Evolutionary conservation across 1,139 yeast species (phyloP).

Genomic region (Geotrichum australiense): DNA sequence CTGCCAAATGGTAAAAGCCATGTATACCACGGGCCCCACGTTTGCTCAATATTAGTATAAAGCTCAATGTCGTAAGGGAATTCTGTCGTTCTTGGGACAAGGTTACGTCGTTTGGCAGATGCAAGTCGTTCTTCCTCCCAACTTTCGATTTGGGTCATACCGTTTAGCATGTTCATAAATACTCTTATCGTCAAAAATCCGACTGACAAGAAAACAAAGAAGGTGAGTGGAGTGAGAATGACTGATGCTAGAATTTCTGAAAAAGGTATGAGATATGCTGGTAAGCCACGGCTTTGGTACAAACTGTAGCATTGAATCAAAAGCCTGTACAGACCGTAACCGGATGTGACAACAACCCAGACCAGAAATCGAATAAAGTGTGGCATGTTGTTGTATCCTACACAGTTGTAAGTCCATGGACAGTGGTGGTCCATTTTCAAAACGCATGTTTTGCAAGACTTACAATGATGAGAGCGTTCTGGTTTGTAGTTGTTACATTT

Average conservation of each 20-base stretch:
- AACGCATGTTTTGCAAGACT: slow-evolving; percentile 47
- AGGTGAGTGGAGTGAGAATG: slow-evolving; percentile 48
- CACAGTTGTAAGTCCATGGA: slow-evolving; percentile 85
- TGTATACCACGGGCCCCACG: slow-evolving; percentile 33
- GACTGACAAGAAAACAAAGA: slow-evolving; percentile 55
- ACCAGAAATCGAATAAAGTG: slow-evolving; percentile 73
- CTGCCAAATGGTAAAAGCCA: slow-evolving; percentile 68
- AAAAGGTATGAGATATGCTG: slow-evolving; percentile 51
- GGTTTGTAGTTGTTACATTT: slow-evolving; percentile 66
- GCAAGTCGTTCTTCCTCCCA: slow-evolving; percentile 89
- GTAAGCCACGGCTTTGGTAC: slow-evolving; percentile 50
- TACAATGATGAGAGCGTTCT: slow-evolving; percentile 75
- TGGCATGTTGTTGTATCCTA: slow-evolving; percentile 72
- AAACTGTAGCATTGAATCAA: slow-evolving; percentile 39
- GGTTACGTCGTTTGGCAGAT: slow-evolving; percentile 45
- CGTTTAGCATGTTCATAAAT: slow-evolving; percentile 47
- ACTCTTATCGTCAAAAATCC: slow-evolving; percentile 56
- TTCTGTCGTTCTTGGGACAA: slow-evolving; percentile 27
- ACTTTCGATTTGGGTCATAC: slow-evolving; percentile 86
- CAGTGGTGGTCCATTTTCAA: slow-evolving; percentile 81
- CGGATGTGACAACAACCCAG: slow-evolving; percentile 58
- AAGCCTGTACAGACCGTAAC: slow-evolving; percentile 43
- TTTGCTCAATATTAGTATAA: slow-evolving; percentile 43
- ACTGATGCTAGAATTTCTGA: slow-evolving; percentile 52
- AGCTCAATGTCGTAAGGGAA: slow-evolving; percentile 78